These are phyloP conservation scores for Skeletonema grethae DNA, from an alignment of 108 stramenopile species.

Conservation along the genomic window DNA sequence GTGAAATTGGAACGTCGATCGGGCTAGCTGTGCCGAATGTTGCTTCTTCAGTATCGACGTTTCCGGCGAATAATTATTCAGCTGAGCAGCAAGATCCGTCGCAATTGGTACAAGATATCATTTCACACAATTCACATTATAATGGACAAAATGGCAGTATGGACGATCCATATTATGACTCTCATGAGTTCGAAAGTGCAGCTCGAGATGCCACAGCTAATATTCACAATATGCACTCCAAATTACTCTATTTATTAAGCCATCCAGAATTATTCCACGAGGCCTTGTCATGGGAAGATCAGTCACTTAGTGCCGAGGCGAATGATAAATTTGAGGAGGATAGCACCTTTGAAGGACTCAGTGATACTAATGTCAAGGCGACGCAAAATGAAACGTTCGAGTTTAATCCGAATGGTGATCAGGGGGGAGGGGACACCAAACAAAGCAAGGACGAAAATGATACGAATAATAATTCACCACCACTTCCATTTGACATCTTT, in stretches of 20 bases:
- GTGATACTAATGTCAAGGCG: constrained; percentile 3
- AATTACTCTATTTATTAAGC: constrained; percentile 68
- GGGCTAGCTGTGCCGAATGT: neutral
- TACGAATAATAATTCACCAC: constrained; percentile 31
- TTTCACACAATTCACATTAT: neutral
- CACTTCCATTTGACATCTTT: constrained; percentile 83
- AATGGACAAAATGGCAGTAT: neutral
- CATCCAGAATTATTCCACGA: constrained; percentile 81
- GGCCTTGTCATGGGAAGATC: constrained; percentile 54
- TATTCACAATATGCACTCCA: constrained; percentile 77
- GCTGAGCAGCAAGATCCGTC: neutral
- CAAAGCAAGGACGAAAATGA: constrained; percentile 6
- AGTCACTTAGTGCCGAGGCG: constrained; percentile 19
- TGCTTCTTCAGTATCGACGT: neutral
- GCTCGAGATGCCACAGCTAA: constrained; percentile 62
- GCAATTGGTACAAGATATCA: neutral
- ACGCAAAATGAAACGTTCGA: constrained; percentile 27
- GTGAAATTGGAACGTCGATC: neutral
- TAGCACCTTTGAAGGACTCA: constrained; percentile 24
- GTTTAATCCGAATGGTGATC: constrained; percentile 23
- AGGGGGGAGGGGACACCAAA: constrained; percentile 33
- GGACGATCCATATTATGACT: neutral
- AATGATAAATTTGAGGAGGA: constrained; percentile 62
- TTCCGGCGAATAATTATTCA: neutral
- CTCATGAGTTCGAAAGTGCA: neutral